Evolutionary conservation across 108 stramenopile species (phyloP).

Genomic region (Cyclotella choctawhatcheeana): DNA sequence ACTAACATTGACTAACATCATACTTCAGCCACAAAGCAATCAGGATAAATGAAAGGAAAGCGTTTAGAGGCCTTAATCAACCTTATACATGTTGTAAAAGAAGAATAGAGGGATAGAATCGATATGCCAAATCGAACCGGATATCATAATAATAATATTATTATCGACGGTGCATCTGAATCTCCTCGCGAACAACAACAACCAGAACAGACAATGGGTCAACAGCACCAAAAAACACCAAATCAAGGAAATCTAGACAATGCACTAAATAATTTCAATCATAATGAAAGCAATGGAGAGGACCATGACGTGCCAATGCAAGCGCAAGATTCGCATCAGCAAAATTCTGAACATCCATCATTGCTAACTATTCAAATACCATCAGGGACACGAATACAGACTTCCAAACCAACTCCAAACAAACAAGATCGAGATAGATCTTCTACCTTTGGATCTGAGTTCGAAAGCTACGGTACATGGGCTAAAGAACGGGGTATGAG

Average conservation of each 20-base stretch:
- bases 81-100: too few relatives aligned
- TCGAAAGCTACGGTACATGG: slow-evolving; percentile 4
- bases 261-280: not conserved
- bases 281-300: not conserved
- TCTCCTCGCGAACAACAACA: too few relatives aligned
- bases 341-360: not conserved
- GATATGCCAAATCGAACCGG: too few relatives aligned
- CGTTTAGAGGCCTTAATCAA: too few relatives aligned
- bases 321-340: not conserved
- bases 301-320: not conserved
- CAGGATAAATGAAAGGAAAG: too few relatives aligned
- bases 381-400: slow-evolving; percentile 1
- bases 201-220: not conserved
- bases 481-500: slow-evolving; percentile 10
- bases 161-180: too few relatives aligned
- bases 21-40: too few relatives aligned
- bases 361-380: slow-evolving; percentile 10
- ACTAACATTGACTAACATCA: too few relatives aligned
- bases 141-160: too few relatives aligned
- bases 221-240: not conserved
- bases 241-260: not conserved
- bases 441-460: slow-evolving; percentile 6
- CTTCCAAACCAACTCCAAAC: not conserved
- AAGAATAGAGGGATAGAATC: too few relatives aligned
- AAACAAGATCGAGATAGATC: not conserved